Evolutionary conservation across 192 early-diverging fungal genomes (phyloP).

Genomic region (Rhizoclosmatium sp.): DNA sequence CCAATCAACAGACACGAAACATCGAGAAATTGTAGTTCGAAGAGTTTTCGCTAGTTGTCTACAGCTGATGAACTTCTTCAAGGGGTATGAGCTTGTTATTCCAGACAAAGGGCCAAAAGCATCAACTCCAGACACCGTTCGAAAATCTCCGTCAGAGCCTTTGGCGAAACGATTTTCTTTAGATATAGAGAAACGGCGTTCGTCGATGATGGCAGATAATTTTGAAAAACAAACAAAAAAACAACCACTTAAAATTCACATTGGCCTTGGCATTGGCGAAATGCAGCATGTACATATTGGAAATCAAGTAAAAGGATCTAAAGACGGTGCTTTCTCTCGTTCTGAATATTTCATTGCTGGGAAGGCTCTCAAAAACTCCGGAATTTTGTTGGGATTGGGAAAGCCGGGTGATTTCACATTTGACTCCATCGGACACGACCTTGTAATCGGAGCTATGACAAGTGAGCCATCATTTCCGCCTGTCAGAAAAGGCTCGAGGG

Average conservation of each 20-base stretch:
- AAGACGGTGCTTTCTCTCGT: conserved; percentile 19
- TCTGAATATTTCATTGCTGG: conserved; percentile 43
- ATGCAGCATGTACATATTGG: conserved; percentile 33
- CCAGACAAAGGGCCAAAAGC: conserved; percentile 3
- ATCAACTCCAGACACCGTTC: too few relatives aligned
- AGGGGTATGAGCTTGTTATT: conserved; percentile 30
- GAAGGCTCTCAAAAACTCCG: conserved; percentile 23
- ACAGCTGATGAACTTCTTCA: conserved; percentile 28
- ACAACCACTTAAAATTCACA: conserved; percentile 35
- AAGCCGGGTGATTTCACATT: conserved; percentile 38
- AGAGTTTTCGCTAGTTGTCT: conserved; percentile 24
- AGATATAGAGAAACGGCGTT: background rate
- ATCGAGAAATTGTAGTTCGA: background rate
- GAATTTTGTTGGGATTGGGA: conserved; percentile 30
- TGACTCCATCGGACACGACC: conserved; percentile 22
- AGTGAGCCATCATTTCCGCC: conserved; percentile 34
- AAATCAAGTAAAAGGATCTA: background rate
- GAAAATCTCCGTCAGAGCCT: too few relatives aligned
- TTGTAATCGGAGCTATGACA: conserved; percentile 19
- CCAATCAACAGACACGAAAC: background rate
- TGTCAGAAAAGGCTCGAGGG: conserved; percentile 27
- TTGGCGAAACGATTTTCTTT: too few relatives aligned
- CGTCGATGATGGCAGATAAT: conserved; percentile 1
- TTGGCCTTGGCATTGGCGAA: conserved; percentile 27
- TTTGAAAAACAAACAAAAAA: conserved; percentile 27